Conservation (phyloP, 1,284 basidiomycete species). For the Xerocomus amazonicus region DNA sequence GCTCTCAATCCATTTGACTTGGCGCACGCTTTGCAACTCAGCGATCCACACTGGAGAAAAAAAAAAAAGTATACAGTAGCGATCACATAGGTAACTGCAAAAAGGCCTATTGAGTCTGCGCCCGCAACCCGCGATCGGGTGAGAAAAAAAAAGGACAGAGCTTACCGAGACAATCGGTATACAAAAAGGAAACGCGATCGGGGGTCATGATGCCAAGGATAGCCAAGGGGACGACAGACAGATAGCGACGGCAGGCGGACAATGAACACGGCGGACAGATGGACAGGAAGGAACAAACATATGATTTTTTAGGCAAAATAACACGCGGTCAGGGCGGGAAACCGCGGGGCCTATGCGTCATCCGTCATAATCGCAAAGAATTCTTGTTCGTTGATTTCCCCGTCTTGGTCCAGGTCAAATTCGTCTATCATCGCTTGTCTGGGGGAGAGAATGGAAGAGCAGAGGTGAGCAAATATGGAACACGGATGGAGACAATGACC, state of each 20-base stretch:
- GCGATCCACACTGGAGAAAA: neutral
- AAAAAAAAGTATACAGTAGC: conserved; percentile 20
- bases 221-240: too few relatives aligned
- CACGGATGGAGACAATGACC: conserved; percentile 4
- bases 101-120: conserved; percentile 20
- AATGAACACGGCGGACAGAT: too few relatives aligned
- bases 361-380: conserved; percentile 97
- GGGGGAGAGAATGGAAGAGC: conserved; percentile 25
- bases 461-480: conserved; percentile 35
- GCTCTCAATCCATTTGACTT: neutral
- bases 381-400: conserved; percentile 94
- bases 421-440: conserved; percentile 99
- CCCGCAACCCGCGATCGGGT: conserved; percentile 16
- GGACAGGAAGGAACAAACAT: too few relatives aligned
- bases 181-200: conserved; percentile 17
- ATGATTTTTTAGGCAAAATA: neutral
- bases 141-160: conserved; percentile 15
- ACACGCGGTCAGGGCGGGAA: neutral
- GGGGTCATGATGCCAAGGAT: conserved; percentile 4
- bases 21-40: neutral
- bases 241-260: neutral
- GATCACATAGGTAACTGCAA: conserved; percentile 21
- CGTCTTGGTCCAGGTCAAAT: conserved; percentile 98
- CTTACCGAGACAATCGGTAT: conserved; percentile 9
- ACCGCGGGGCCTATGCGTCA: conserved; percentile 50